These are phyloP conservation scores for Aspergillus puulaauensis DNA, from an alignment of 2,329 filamentous ascomycete genomes.

Conservation along the genomic window DNA sequence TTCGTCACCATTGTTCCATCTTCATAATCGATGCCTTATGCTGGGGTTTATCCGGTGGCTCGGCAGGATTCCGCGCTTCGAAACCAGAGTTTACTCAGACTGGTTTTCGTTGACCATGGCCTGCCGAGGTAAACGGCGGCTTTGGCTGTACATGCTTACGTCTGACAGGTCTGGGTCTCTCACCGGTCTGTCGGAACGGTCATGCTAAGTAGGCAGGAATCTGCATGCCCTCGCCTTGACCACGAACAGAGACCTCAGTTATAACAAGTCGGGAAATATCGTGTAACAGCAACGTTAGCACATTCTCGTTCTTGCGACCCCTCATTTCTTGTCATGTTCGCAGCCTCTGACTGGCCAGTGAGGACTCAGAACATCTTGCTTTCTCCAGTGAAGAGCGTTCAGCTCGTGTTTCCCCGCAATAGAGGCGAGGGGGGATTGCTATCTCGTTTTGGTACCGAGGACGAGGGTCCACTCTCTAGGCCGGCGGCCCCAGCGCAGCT, in stretches of 20 bases:
- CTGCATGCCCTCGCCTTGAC: background rate
- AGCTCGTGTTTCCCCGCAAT: slow-evolving; percentile 3
- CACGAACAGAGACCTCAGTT: background rate
- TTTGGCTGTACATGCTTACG: background rate
- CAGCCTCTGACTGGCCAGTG: background rate
- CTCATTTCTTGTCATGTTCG: background rate
- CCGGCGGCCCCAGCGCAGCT: background rate
- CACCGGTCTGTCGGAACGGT: no score
- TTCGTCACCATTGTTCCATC: background rate
- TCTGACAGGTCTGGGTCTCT: background rate
- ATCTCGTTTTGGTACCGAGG: background rate
- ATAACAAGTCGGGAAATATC: background rate
- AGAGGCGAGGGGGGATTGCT: slow-evolving; percentile 7
- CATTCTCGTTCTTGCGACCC: background rate
- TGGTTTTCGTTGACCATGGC: no score
- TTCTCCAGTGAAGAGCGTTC: background rate
- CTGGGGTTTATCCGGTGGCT: slow-evolving; percentile 4
- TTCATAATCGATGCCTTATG: background rate
- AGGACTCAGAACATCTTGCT: background rate
- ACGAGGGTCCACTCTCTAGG: background rate
- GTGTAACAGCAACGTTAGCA: background rate
- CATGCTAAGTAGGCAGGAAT: no score
- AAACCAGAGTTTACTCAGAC: background rate
- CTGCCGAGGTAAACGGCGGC: background rate
- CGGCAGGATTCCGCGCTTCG: background rate